Conservation (phyloP, 139 green algal species). For the Desmodesmus armatus region DNA sequence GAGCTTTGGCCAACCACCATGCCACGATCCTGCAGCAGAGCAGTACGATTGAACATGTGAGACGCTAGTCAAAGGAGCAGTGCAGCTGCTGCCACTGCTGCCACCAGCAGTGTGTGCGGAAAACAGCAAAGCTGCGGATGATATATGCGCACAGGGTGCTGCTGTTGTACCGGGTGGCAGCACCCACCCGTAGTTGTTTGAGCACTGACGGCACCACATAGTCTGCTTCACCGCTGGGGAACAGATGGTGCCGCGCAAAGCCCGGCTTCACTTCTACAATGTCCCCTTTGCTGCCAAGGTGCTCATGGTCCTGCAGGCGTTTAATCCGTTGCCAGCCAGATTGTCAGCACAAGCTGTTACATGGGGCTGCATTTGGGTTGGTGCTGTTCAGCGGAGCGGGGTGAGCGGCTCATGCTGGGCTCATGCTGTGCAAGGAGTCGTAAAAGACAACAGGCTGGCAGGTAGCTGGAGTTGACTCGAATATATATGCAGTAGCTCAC, state of each 20-base stretch:
- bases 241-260: slow-evolving; percentile 28
- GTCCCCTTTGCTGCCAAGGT: slow-evolving; percentile 14
- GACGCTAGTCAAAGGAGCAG: too few relatives aligned
- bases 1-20: not conserved
- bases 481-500: too few relatives aligned
- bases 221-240: slow-evolving; percentile 20
- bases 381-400: too few relatives aligned
- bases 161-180: not conserved
- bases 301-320: slow-evolving; percentile 18
- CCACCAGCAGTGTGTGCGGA: not conserved
- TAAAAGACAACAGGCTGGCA: too few relatives aligned
- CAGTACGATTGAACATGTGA: too few relatives aligned
- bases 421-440: too few relatives aligned
- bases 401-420: too few relatives aligned
- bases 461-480: too few relatives aligned
- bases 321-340: too few relatives aligned
- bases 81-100: not conserved
- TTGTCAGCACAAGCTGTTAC: too few relatives aligned
- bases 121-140: not conserved
- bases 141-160: not conserved
- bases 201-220: slow-evolving; percentile 40
- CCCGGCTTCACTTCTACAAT: slow-evolving; percentile 29
- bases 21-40: not conserved
- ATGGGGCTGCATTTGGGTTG: too few relatives aligned
- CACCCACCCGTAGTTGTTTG: not conserved